Evolutionary conservation across 345 rosid genomes (phyloP), one percentile per base, ranked within the genome.

Genomic region (Populus alba): DNA sequence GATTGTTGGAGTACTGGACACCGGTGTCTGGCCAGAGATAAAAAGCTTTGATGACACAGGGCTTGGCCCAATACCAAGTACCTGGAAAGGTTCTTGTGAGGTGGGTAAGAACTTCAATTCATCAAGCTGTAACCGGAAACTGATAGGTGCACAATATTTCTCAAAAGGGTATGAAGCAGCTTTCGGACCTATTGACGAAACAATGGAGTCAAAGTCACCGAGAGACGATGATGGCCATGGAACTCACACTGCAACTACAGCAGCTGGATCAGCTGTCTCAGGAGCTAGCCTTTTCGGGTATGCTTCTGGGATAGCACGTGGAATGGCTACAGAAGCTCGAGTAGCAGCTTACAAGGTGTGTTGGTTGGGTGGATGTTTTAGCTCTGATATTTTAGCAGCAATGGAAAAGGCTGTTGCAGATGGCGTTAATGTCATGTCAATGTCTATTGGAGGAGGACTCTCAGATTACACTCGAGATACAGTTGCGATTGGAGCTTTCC

Each of bases 171-270:
- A 82, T 13, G 84, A 82, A 70, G 81, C 76, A 69, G 76, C 84
- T 23, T 74, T 45, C 16, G 84, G 84, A 62, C 81, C 81, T 15
- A 35, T 82, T 20, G 81, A 82, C 3, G 84, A 82, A 57, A 73
- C 69, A 8, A 2, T 62, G 27, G 84, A 82, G 53, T 82, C 84
- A 39, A 82, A 51, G 66, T 78, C 84, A 45, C 81, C 84, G 13
- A 70, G 76, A 74, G 84, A 82, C 45, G 84, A 82, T 38, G 84
- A 78, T 69, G 84, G 84, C 61, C 84, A 82, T 53, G 84, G 84
- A 38, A 82, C 78, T 53, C 84, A 82, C 79, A 82, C 84, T 39
- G 37, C 81, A 49, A 82, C 81, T 27, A 82, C 84, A 13, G 81
- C 78, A 69, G 81, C 81, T 53, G 84, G 84, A 23, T 82, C 84